Percentiles rank a stretch among this genome's conserved stretches.
These are phyloP conservation scores for Scortechinia acanthostroma DNA, from an alignment of 2,329 filamentous ascomycete genomes.

Conservation along the genomic window DNA sequence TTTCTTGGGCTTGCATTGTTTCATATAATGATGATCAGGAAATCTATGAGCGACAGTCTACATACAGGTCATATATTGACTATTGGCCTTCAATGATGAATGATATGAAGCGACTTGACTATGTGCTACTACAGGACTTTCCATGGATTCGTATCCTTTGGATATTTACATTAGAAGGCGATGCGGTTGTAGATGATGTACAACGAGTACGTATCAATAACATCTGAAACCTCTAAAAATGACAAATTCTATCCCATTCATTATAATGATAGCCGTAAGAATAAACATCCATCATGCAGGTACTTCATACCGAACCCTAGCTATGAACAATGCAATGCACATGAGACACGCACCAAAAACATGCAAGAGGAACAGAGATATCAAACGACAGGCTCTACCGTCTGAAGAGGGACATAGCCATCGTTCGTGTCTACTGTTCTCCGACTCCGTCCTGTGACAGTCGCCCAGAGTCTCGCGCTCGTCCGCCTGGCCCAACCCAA, in stretches of 20 bases:
- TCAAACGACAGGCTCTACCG: constrained; percentile 25
- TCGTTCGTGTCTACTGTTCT: constrained; percentile 17
- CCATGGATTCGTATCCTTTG: no score
- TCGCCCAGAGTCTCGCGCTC: not conserved
- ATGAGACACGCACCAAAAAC: not conserved
- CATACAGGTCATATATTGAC: not conserved
- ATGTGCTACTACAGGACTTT: no score
- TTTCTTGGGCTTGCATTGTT: constrained; percentile 2
- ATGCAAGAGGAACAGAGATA: constrained; percentile 1
- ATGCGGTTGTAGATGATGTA: no score
- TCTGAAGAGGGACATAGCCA: constrained; percentile 33
- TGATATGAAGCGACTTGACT: no score
- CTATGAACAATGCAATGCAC: not conserved
- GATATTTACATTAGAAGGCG: no score
- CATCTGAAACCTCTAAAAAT: not conserved
- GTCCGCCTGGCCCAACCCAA: not conserved
- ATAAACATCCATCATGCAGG: not conserved
- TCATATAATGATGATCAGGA: constrained; percentile 23
- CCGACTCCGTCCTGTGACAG: constrained; percentile 5
- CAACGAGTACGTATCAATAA: no score
- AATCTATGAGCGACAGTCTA: not conserved
- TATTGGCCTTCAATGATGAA: no score
- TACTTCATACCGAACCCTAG: no score
- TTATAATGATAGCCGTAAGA: not conserved
- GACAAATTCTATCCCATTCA: not conserved